Base-by-base conservation (phyloP, 2,329 filamentous ascomycete species). In the Alternaria triticimaculans region DNA sequence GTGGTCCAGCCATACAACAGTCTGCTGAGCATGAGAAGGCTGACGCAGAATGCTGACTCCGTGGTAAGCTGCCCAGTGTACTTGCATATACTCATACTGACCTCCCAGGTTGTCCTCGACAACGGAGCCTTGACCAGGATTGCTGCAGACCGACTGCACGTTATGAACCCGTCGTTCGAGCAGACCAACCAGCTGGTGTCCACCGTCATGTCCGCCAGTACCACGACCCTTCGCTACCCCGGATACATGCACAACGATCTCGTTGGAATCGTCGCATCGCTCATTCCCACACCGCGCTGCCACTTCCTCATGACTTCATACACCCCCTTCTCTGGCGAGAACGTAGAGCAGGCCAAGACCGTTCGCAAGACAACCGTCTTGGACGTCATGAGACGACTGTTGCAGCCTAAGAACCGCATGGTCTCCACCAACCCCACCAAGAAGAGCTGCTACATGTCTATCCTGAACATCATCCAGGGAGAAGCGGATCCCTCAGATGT, bases 221-320 rank as follows among this genome's bases (percentile, higher is more conserved):
- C 96, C 5, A 98, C 95, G 10, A 97, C 96, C 3, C 88, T 99
- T 55, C 89, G 96, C 77, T 99, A 99, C 80, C 96, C 96, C 2
- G 96, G 96, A 43, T 99, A 99, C 83, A 99, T 99, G 96, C 96
- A 99, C 85, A 99, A 99, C 81, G 96, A 99, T 78, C 90, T 99
- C 15, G 94, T 97, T 76, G 96, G 95, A 81, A 98, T 99, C 73
- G 87, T 99, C 62, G 96, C 96, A 23, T 97, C 94, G 20, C 87
- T 99, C 45, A 98, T 99, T 66, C 96, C 96, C 2, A 99, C 95
- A 0, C 96, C 96, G 10, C 90, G 96, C 72, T 97, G 94, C 78
- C 96, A 99, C 83, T 99, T 99, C 87, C 86, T 99, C 63, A 97
- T 97, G 89, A 99, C 96, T 6, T 93, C 95, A 46, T 99, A 99